Base-by-base conservation (phyloP, 1,139 yeast genomes). In the Fermentozyma sake region DNA sequence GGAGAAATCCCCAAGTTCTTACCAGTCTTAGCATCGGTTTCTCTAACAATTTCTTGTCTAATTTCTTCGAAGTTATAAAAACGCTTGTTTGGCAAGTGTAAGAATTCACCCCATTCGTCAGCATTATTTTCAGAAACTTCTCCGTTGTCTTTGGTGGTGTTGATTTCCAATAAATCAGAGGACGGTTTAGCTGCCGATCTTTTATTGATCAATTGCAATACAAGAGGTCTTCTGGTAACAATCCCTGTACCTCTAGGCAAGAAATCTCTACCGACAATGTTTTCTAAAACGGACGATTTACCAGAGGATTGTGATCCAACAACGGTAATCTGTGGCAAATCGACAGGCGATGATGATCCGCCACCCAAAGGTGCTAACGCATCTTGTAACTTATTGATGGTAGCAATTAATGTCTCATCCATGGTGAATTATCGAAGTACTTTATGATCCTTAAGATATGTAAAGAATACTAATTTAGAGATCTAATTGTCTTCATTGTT, bases 81-180 rank as follows among this genome's bases (percentile, higher is more conserved):
- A 55, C 84, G 84, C 64, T 84, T 85, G 38, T 82, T 83, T 26
- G 97, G 97, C 33, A 89, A 57, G 55, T 91, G 98, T 43, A 91
- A 72, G 55, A 91, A 91, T 58, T 91, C 98, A 41, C 98, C 98
- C 97, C 97, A 91, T 63, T 91, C 98, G 40, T 85, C 93, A 26
- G 72, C 74, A 50, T 87, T 87, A 55, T 85, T 84, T 52, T 85
- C 95, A 8, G 70, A 60, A 26, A 62, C 58, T 28, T 64, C 63
- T 15, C 77, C 77, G 35, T 59, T 55, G 13, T 57, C 62, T 37
- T 65, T 48, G 30, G 53, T 50, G 28, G 62, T 53, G 32, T 61
- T 56, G 32, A 64, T 56, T 23, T 52, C 52, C 21, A 55, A 37
- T 58, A 44, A 62, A 42, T 59, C 65, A 25, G 23, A 18, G 7